Base-by-base conservation (phyloP, 2,329 filamentous ascomycete genomes). In the Apiospora rasikravindrae region DNA sequence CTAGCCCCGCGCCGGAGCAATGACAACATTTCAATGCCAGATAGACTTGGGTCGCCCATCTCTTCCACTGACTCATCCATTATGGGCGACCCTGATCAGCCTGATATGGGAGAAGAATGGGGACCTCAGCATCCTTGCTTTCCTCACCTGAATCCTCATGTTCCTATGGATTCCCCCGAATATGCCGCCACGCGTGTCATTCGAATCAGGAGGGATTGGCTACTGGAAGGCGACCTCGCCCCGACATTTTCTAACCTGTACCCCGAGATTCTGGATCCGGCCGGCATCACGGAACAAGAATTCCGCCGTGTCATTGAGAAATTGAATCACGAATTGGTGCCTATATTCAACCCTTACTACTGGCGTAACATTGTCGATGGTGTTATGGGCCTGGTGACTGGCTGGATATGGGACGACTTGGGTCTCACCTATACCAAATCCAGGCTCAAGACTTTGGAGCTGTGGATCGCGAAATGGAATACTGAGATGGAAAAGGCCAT, bases 201-300 rank as follows among this genome's bases (percentile, higher is more conserved):
- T 78, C 92, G 96, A 22, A 92, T 99, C 74, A 91, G 92, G 72
- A 89, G 96, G 57, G 96, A 99, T 82, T 99, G 95, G 93, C 92
- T 98, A 83, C 83, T 95, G 42, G 89, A 92, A 73, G 96, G 96
- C 47, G 96, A 99, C 81, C 85, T 98, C 40, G 96, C 95, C 1
- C 96, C 96, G 0, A 94, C 95, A 0, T 98, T 97, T 80, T 96
- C 94, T 22, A 98, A 98, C 78, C 86, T 98, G 2, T 99, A 99
- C 78, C 96, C 96, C 0, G 96, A 99, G 80, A 97, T 99, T 72
- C 86, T 99, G 10, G 95, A 98, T 76, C 94, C 95, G 0, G 90
- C 90, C 0, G 90, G 95, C 44, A 84, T 99, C 61, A 88, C 90
- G 0, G 96, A 99, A 81, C 91, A 92, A 73, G 94, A 97, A 77